phyloP scores from a whole-genome alignment of 495 filamentous ascomycete species.

The Xylaria curta region DNA sequence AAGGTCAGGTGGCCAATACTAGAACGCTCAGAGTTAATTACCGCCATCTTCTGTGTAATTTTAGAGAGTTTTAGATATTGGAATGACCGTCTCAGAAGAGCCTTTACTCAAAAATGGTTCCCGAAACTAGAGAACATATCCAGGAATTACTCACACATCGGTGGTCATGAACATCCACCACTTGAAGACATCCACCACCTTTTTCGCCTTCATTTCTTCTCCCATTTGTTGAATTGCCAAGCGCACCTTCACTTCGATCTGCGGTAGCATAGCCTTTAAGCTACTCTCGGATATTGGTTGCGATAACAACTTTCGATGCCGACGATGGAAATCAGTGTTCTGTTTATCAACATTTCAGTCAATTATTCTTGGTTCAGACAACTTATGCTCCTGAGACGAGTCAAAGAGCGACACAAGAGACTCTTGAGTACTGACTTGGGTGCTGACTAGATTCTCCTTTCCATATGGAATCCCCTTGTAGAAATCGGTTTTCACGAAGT shows the following conservation, averaged over 20 bases:
- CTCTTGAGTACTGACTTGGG: conserved; percentile 1
- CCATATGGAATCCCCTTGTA: conserved; percentile 25
- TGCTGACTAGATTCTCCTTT: conserved; percentile 32
- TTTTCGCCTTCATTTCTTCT: conserved; percentile 35
- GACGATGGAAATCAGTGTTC: conserved; percentile 32
- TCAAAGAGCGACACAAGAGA: neutral
- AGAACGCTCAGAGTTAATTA: neutral
- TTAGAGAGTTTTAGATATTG: neutral
- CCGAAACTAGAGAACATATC: neutral
- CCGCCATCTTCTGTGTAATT: neutral
- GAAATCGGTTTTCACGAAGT: conserved; percentile 34
- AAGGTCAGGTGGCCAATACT: conserved; percentile 60
- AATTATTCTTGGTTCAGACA: neutral
- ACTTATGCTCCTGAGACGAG: neutral
- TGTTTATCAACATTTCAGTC: neutral
- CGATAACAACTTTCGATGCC: conserved; percentile 34
- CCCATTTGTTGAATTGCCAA: conserved; percentile 34
- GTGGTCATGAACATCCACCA: conserved; percentile 66
- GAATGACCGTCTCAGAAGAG: too few relatives aligned
- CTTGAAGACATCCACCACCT: conserved; percentile 54
- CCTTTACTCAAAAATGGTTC: neutral
- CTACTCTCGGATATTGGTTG: conserved; percentile 35
- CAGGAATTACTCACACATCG: conserved; percentile 45
- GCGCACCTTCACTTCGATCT: conserved; percentile 35
- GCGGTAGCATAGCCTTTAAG: conserved; percentile 24